Percentiles rank a stretch among this genome's conserved stretches.
Evolutionary conservation across 1,284 basidiomycete genomes (phyloP).

Genomic region (Moniliella sp.): DNA sequence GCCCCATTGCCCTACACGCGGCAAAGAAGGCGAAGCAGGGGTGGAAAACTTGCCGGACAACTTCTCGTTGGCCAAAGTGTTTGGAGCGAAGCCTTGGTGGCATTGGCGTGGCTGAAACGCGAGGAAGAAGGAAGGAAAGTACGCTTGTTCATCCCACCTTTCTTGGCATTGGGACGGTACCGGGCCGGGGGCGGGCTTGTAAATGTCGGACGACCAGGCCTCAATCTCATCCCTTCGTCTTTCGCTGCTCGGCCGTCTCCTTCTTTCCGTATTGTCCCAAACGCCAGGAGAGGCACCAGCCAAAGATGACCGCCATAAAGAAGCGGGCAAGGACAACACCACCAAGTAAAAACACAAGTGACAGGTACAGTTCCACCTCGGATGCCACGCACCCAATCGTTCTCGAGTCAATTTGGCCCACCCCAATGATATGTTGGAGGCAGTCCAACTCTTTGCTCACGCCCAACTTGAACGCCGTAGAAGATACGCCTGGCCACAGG

Average conservation of each 20-base stretch:
- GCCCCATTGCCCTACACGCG: no score
- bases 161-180: constrained; percentile 57
- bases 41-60: no score
- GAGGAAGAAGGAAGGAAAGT: constrained; percentile 46
- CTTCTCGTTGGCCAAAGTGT: background rate
- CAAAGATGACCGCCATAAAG: constrained; percentile 82
- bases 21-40: no score
- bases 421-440: constrained; percentile 58
- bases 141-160: no score
- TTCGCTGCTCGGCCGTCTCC: constrained; percentile 82
- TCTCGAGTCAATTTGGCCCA: constrained; percentile 82
- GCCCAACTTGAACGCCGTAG: constrained; percentile 50
- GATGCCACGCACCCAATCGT: constrained; percentile 90
- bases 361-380: constrained; percentile 77
- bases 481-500: constrained; percentile 61
- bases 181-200: constrained; percentile 72
- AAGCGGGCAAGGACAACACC: constrained; percentile 89
- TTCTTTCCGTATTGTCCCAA: constrained; percentile 66
- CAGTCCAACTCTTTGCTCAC: constrained; percentile 45
- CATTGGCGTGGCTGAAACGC: constrained; percentile 37
- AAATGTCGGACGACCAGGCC: constrained; percentile 87
- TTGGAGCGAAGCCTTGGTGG: no score
- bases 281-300: constrained; percentile 88
- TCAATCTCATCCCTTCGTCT: constrained; percentile 73
- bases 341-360: constrained; percentile 87